Evolutionary conservation across 139 green algal genomes (phyloP).

Genomic region (Parachlorella kessleri): DNA sequence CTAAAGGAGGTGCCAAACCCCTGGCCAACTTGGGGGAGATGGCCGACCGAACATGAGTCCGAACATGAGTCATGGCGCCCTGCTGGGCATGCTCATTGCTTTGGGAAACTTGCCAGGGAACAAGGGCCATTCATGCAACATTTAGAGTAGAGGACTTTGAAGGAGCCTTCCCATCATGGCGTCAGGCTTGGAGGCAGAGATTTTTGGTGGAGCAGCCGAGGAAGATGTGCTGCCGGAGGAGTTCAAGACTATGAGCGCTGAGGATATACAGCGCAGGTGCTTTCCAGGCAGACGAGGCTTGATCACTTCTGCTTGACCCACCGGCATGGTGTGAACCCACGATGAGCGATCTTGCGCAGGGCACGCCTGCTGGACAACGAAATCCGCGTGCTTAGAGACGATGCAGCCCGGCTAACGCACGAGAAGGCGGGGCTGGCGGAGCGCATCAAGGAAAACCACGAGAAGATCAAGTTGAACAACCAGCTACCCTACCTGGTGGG

Average conservation of each 20-base stretch:
- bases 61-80: too few species aligned
- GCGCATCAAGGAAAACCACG: constrained; percentile 91
- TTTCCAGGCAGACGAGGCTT: neutral
- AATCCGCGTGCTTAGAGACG: constrained; percentile 96
- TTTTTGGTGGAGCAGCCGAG: constrained; percentile 36
- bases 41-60: too few species aligned
- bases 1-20: too few species aligned
- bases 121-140: too few species aligned
- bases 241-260: constrained; percentile 85
- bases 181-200: constrained; percentile 29
- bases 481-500: constrained; percentile 98
- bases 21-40: too few species aligned
- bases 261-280: constrained; percentile 77
- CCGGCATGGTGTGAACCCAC: neutral
- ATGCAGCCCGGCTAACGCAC: constrained; percentile 84
- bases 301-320: neutral
- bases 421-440: constrained; percentile 80
- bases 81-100: too few species aligned
- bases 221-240: constrained; percentile 85
- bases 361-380: constrained; percentile 95
- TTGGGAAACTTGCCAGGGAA: too few species aligned
- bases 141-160: too few species aligned
- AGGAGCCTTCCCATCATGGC: neutral
- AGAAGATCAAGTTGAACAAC: constrained; percentile 99
- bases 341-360: constrained; percentile 41